These are phyloP conservation scores for Gnomoniopsis smithogilvyi DNA, from an alignment of 2,329 filamentous ascomycete species.

Conservation along the genomic window DNA sequence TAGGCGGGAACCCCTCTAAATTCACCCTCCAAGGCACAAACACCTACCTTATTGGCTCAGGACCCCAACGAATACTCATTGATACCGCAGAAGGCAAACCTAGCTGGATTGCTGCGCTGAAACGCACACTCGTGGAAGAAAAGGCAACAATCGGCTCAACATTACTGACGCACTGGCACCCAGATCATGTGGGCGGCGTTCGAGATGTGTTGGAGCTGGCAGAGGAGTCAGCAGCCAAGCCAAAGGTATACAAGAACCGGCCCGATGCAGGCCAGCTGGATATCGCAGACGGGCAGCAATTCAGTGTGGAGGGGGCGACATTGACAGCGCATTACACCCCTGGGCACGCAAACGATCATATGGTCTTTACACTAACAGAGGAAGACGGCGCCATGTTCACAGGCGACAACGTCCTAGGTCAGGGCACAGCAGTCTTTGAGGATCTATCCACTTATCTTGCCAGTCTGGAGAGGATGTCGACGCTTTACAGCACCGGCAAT, in stretches of 20 bases:
- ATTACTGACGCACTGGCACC: constrained; percentile 90
- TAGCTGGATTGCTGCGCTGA: constrained; percentile 68
- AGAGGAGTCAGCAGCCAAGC: constrained; percentile 44
- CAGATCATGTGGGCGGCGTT: constrained; percentile 79
- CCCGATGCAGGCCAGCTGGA: constrained; percentile 38
- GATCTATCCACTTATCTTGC: constrained; percentile 60
- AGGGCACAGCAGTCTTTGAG: constrained; percentile 72
- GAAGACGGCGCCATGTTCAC: constrained; percentile 63
- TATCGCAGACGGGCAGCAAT: constrained; percentile 45
- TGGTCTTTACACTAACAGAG: constrained; percentile 59
- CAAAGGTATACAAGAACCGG: constrained; percentile 57
- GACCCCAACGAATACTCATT: constrained; percentile 70
- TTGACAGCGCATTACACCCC: constrained; percentile 63
- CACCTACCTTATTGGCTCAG: constrained; percentile 86
- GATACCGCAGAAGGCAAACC: constrained; percentile 84
- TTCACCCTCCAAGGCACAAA: constrained; percentile 78
- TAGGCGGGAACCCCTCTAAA: constrained; percentile 90
- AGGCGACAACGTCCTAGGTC: constrained; percentile 71
- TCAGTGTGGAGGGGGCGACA: constrained; percentile 51
- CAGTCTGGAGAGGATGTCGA: constrained; percentile 59
- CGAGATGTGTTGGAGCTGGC: constrained; percentile 62
- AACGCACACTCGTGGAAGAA: constrained; percentile 62
- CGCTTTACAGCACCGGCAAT: constrained; percentile 42
- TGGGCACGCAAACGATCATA: constrained; percentile 70
- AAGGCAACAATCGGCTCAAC: constrained; percentile 65